Base-by-base conservation (phyloP, 306 rosid genomes). In the Lathyrus oleraceus region DNA sequence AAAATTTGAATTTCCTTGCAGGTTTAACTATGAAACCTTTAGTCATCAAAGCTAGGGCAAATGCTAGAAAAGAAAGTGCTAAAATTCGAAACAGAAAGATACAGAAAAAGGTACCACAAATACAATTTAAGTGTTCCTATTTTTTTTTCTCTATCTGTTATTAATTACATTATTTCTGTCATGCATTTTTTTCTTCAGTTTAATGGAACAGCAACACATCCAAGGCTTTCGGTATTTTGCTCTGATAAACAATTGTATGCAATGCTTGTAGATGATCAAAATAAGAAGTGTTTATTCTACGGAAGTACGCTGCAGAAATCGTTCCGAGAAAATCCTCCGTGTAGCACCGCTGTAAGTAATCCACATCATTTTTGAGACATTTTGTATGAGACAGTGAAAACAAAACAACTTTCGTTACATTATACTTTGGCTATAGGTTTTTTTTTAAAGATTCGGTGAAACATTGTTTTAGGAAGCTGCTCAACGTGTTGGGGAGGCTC, bases 151-250 rank as follows among this genome's bases (percentile, higher is more conserved):
- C 38, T 20, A 19, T 35, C 14, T 45, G 12, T 60, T 48, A 30
- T 13, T 44, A 27, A 60, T 53, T 23, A 40, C 39, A 44, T 69
- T 45, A 17, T 58, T 60, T 23, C 27, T 32, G 68, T 30, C 8
- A 21, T 49, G n/a, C 8, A 12, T 19, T 69, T 56, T 74, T 10
- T n/a, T 49, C 16, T 35, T 35, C 88, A 94, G 97, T 88, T 69
- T 70, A 85, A 85, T 59, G 98, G 97, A 84, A 87, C 92, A 1
- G 70, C 92, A 2, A 78, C 53, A 71, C 84, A 67, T 59, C 98
- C 97, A 57, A 88, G 98, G 79, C 97, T 94, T 76, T 90, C 96
- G 17, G 97, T 90, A 6, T 94, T 94, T 78, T 94, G 92, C 79
- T 94, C 96, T 10, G 90, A 83, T 6, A 88, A 88, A 45, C 97